Evolutionary conservation across 139 green algal genomes (phyloP), one percentile per base, ranked within the genome.

Genomic region (Chlamydomonas sp.): DNA sequence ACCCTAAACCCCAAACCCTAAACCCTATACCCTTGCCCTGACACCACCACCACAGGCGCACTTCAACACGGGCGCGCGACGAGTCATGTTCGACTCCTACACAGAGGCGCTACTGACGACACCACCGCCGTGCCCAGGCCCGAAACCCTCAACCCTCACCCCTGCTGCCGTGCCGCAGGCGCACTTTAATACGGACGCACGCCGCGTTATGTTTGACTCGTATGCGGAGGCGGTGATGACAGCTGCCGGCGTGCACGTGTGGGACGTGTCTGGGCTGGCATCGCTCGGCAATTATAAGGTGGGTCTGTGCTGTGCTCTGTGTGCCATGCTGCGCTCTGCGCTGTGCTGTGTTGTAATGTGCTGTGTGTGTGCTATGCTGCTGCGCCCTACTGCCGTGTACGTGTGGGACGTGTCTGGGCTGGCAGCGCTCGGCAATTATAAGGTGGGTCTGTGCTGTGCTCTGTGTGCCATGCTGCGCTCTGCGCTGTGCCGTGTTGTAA

Each of bases 41-140:
- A 26, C 54, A 36, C 20, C 47, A 10, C 24, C 34, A 16, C 16
- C 8, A 36, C 16, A 22, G 26, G 54, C 54, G 34, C 54, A 64
- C 54, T 64, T 64, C 16, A 64, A 64, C 54, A 64, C 54, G 6
- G 54, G 34, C 54, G 54, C 54, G 8, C 22, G 54, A 26, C 22
- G 54, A 20, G 34, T 64, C 16, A 36, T 64, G 54, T 64, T 64
- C 26, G 54, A 64, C 54, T 64, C 54, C 10, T 64, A 64, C 34
- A 26, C 16, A 10, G 54, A 64, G 54, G 24, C 30, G 8, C 24
- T 64, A 26, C 54, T 64, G 54, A 8, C 20, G n/a, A n/a, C n/a
- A n/a, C n/a, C n/a, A n/a, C n/a, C n/a, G n/a, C n/a, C n/a, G n/a
- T n/a, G n/a, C n/a, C n/a, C n/a, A n/a, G n/a, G n/a, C n/a, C n/a